Conservation (phyloP, 2,329 filamentous ascomycete genomes). For the Trichophyton rubrum region DNA sequence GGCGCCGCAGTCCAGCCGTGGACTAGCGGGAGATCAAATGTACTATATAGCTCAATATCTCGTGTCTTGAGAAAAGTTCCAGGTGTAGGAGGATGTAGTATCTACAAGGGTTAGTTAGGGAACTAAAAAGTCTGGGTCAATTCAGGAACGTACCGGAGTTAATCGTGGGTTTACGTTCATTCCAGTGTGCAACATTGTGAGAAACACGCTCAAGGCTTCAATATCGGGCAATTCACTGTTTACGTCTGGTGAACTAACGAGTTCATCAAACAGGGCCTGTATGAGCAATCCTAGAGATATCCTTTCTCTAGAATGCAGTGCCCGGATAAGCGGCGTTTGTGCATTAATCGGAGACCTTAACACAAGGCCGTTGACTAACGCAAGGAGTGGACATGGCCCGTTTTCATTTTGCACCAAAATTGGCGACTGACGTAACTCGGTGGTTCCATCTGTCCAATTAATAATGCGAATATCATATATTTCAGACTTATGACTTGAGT, state of each 20-base stretch:
- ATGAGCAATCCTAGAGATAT: slow-evolving; percentile 75
- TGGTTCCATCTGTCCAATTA: slow-evolving; percentile 60
- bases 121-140: neutral
- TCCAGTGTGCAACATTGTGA: slow-evolving; percentile 80
- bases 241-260: slow-evolving; percentile 64
- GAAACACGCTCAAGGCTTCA: slow-evolving; percentile 72
- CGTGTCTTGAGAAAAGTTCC: slow-evolving; percentile 77
- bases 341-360: slow-evolving; percentile 60
- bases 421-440: slow-evolving; percentile 61
- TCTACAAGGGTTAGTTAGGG: slow-evolving; percentile 31
- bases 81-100: slow-evolving; percentile 24
- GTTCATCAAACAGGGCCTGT: slow-evolving; percentile 82
- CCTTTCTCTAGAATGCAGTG: slow-evolving; percentile 68
- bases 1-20: slow-evolving; percentile 76
- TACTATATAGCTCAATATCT: slow-evolving; percentile 84
- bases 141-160: slow-evolving; percentile 39
- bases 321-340: slow-evolving; percentile 62
- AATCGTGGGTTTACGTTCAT: slow-evolving; percentile 98
- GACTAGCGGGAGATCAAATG: slow-evolving; percentile 76
- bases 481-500: slow-evolving; percentile 35
- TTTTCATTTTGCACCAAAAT: slow-evolving; percentile 89
- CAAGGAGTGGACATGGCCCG: slow-evolving; percentile 83
- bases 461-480: slow-evolving; percentile 92
- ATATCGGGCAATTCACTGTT: slow-evolving; percentile 69
- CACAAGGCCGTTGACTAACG: slow-evolving; percentile 82